Conservation (phyloP, 2,329 filamentous ascomycete species). For the Xylaria sp. region DNA sequence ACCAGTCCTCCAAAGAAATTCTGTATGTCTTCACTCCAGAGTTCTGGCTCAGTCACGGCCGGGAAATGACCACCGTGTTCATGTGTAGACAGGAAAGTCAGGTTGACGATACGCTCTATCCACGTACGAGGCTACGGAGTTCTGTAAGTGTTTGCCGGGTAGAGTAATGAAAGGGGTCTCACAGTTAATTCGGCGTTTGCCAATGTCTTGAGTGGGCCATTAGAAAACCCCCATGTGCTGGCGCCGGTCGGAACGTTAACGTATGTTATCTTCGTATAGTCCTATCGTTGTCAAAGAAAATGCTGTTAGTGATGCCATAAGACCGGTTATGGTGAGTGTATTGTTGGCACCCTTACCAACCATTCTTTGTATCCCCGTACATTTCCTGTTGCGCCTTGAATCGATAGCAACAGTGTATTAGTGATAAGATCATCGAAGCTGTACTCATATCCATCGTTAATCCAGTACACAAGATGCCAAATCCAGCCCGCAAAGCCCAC, state of each 20-base stretch:
- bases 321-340: no score
- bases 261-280: neutral
- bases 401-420: neutral
- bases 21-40: neutral
- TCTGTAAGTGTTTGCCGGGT: neutral
- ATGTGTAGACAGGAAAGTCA: neutral
- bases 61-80: constrained; percentile 4
- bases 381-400: neutral
- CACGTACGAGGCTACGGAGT: neutral
- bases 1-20: neutral
- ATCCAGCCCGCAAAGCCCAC: constrained; percentile 1
- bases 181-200: neutral
- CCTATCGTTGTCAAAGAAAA: neutral
- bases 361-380: neutral
- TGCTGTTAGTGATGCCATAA: neutral
- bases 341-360: neutral
- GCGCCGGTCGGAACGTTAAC: neutral
- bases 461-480: neutral
- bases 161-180: neutral
- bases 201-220: neutral
- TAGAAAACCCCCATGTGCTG: neutral
- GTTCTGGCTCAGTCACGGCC: neutral
- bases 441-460: constrained; percentile 1
- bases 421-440: neutral
- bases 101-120: neutral